Evolutionary conservation across 495 filamentous ascomycete genomes (phyloP).

Genomic region (Xylaria grammica): DNA sequence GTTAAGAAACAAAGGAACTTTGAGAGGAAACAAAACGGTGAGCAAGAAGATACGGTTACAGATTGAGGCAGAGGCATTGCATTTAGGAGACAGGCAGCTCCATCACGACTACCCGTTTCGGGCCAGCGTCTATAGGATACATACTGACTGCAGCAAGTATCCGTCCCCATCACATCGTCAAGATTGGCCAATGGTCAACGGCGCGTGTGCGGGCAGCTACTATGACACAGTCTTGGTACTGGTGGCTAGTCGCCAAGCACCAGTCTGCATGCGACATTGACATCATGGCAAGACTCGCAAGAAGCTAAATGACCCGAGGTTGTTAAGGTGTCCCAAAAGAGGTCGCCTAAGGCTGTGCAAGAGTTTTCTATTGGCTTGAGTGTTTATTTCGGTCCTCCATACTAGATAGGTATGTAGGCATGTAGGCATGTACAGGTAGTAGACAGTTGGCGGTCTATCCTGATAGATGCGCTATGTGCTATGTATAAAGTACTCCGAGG

Average conservation of each 20-base stretch:
- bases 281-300: conserved; percentile 10
- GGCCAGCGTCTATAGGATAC: conserved; percentile 17
- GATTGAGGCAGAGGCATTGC: conserved; percentile 19
- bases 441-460: no score
- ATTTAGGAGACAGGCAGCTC: conserved; percentile 22
- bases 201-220: conserved; percentile 8
- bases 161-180: conserved; percentile 14
- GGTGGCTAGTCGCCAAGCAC: conserved; percentile 21
- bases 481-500: neutral
- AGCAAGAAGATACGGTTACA: conserved; percentile 13
- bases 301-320: neutral
- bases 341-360: conserved; percentile 4
- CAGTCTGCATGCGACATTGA: conserved; percentile 25
- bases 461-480: neutral
- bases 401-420: no score
- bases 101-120: neutral
- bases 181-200: conserved; percentile 18
- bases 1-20: conserved; percentile 25
- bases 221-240: neutral
- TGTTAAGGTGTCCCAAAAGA: conserved; percentile 11
- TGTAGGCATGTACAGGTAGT: no score
- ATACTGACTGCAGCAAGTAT: conserved; percentile 8
- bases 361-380: conserved; percentile 1
- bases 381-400: conserved; percentile 17
- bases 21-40: conserved; percentile 14